A percentile compares a stretch with the other conserved stretches of the same genome.
Evolutionary conservation across 2,329 filamentous ascomycete species (phyloP).

Genomic region (Apiospora saccharicola): DNA sequence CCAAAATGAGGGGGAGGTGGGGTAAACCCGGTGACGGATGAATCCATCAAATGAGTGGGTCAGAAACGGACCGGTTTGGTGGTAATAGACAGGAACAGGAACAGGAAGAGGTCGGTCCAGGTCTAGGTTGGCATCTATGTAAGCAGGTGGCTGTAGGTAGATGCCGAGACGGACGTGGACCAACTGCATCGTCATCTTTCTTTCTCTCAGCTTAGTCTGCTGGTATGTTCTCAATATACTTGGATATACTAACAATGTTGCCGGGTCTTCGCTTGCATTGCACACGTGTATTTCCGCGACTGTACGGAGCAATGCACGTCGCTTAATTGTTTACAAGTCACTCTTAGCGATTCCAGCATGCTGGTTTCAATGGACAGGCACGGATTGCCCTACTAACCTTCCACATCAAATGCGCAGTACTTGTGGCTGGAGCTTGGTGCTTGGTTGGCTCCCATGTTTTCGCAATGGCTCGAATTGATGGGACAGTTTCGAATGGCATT

Average conservation of each 20-base stretch:
- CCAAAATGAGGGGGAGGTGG: slow-evolving; percentile 16
- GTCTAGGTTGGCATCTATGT: neutral
- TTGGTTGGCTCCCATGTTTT: slow-evolving; percentile 1
- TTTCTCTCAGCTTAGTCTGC: neutral
- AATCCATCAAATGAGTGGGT: slow-evolving; percentile 2
- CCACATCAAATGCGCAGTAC: neutral
- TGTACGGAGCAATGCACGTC: no score
- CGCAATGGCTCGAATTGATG: no score
- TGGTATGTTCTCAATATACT: neutral
- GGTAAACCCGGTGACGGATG: slow-evolving; percentile 16
- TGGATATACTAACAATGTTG: neutral
- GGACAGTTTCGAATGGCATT: neutral
- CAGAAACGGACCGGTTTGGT: slow-evolving; percentile 20
- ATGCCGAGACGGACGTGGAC: slow-evolving; percentile 18
- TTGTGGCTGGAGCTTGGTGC: neutral
- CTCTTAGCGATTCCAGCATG: neutral
- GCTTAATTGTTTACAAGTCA: no score
- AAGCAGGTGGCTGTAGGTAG: neutral
- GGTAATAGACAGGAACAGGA: neutral
- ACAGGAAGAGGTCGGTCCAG: neutral
- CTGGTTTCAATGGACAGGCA: neutral
- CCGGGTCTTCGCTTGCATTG: neutral
- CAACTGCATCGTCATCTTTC: neutral
- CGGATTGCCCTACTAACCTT: neutral
- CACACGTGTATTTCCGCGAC: no score